phyloP scores from a whole-genome alignment of 31 red algal genomes.

The Porphyra umbilicalis region DNA sequence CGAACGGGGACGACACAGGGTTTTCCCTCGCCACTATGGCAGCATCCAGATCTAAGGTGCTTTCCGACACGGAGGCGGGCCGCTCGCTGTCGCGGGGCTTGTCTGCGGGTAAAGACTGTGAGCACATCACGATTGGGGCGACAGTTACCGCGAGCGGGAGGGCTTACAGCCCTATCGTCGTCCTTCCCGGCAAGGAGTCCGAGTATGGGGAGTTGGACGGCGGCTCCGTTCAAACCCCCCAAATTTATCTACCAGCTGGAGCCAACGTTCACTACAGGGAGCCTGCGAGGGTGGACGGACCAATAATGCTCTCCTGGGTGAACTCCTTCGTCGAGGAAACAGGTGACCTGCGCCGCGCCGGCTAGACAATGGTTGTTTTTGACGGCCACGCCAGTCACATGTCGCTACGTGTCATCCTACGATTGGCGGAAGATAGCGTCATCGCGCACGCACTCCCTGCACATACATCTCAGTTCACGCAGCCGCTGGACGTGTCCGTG shows the following conservation, averaged over 20 bases:
- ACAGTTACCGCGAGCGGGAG: conserved; percentile 7
- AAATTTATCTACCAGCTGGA: neutral
- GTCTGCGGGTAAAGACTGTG: neutral
- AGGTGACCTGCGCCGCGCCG: neutral
- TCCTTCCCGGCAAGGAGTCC: conserved; percentile 12
- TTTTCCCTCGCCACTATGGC: conserved; percentile 19
- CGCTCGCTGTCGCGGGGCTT: neutral
- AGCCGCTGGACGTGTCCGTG: conserved; percentile 25
- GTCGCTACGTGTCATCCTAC: conserved; percentile 13
- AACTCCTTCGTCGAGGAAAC: conserved; percentile 8
- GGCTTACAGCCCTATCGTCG: conserved; percentile 26
- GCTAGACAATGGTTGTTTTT: conserved; percentile 16
- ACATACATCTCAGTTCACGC: conserved; percentile 35
- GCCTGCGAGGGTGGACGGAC: conserved; percentile 13
- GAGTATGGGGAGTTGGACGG: neutral
- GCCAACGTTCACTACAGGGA: neutral
- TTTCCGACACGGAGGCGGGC: neutral
- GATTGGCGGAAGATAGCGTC: conserved; percentile 21
- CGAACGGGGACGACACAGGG: conserved; percentile 41
- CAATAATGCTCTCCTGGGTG: conserved; percentile 21
- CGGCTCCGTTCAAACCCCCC: neutral
- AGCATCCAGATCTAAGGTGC: neutral
- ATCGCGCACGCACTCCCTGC: conserved; percentile 21
- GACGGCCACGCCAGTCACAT: conserved; percentile 26
- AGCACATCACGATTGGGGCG: conserved; percentile 4